Evolutionary conservation across 2,329 filamentous ascomycete genomes (phyloP).

Genomic region (Ophiostoma piceae): DNA sequence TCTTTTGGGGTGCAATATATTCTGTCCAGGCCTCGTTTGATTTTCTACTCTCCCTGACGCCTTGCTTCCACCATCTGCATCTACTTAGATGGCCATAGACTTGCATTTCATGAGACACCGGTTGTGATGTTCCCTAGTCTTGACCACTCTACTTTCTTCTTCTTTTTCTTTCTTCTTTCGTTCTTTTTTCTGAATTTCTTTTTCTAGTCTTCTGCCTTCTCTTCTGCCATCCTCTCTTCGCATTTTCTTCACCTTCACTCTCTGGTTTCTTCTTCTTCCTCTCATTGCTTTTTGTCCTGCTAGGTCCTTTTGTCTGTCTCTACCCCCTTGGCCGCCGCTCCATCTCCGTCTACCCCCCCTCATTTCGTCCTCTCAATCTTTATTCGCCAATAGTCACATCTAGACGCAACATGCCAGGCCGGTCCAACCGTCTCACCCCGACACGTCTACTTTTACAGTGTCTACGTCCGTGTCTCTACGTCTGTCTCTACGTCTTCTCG

Average conservation of each 20-base stretch:
- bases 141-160: neutral
- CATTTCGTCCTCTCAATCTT: neutral
- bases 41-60: neutral
- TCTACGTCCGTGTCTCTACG: neutral
- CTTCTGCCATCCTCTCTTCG: neutral
- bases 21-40: neutral
- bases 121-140: neutral
- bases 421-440: neutral
- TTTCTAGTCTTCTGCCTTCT: neutral
- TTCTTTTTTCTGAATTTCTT: neutral
- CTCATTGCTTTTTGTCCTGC: neutral
- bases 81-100: neutral
- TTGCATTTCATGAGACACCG: neutral
- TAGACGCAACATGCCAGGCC: neutral
- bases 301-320: constrained; percentile 2
- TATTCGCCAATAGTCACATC: neutral
- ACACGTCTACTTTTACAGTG: neutral
- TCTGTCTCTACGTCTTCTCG: neutral
- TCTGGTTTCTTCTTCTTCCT: neutral
- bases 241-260: neutral
- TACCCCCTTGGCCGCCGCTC: neutral
- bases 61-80: neutral
- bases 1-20: too few species aligned
- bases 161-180: neutral
- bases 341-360: constrained; percentile 1